Evolutionary conservation across 371 early-diverging fungal species (phyloP), one percentile per base, ranked within the genome.

Genomic region (Zychaea mexicana): DNA sequence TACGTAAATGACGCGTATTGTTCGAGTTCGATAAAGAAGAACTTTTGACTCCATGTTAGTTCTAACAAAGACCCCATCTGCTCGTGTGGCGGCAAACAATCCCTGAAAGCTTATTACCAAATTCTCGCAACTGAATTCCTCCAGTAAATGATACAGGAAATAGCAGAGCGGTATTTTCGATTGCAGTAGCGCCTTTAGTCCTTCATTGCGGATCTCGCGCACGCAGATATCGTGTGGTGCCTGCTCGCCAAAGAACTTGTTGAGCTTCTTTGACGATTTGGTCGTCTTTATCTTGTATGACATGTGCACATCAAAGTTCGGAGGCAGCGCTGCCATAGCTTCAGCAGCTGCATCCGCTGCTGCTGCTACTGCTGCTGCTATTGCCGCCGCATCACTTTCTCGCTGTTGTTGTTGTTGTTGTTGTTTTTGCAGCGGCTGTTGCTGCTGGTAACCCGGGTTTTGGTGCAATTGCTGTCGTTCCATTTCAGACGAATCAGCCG

Each of bases 1-100:
- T 83, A 86, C 0, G 63, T 62, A 32, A 71, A 72, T 1, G 78
- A 67, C 61, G 84, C 83, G 58, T 78, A 86, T 57, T 84, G 87
- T 33, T 85, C 86, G 12, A 87, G 70, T 57, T 87, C 86, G 28
- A 87, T 76, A 64, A 78, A 83, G 52, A 87, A 87, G 32, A 87
- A 87, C 82, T 82, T 59, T 59, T 27, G n/a, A n/a, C 24, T 17
- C 21, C 33, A 13, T 26, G 49, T 32, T 22, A 13, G 59, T 31
- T 28, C 27, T 2, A 17, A 13, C 15, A 56, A 32, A 36, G 19
- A 2, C 17, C 10, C 5, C 21, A 10, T 60, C 31, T 31, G n/a
- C 9, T 22, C 28, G 62, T 49, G 27, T 27, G 31, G n/a, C 10
- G 4, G 27, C 5, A 33, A 52, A n/a, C 46, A 4, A 52, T 9